Conservation (phyloP, 116 monocot genomes). For the Cymodocea nodosa region DNA sequence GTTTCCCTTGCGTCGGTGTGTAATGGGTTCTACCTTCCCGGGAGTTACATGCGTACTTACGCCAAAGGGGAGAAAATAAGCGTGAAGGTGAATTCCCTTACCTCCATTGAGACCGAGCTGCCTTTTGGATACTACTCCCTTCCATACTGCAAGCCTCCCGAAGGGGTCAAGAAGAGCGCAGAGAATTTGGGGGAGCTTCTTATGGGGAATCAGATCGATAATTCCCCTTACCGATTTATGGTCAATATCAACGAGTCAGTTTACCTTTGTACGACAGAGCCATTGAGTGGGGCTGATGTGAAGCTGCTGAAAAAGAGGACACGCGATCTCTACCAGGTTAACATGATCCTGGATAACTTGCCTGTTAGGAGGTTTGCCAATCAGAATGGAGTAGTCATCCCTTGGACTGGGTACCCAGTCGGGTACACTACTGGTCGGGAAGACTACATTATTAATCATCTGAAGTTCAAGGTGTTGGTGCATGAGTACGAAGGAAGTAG, state of each 20-base stretch:
- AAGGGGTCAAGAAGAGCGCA: slow-evolving; percentile 57
- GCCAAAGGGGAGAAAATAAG: slow-evolving; percentile 13
- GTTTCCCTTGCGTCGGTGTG: slow-evolving; percentile 1
- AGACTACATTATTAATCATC: slow-evolving; percentile 58
- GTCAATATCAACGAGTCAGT: slow-evolving; percentile 42
- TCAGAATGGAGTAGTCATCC: slow-evolving; percentile 53
- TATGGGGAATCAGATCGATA: slow-evolving; percentile 70
- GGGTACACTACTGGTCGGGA: slow-evolving; percentile 36
- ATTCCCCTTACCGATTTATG: slow-evolving; percentile 47
- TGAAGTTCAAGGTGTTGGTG: slow-evolving; percentile 73
- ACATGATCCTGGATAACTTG: slow-evolving; percentile 87
- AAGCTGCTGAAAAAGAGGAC: slow-evolving; percentile 79
- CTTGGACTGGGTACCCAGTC: slow-evolving; percentile 76
- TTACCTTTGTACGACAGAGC: slow-evolving; percentile 42
- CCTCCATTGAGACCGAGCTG: slow-evolving; percentile 62
- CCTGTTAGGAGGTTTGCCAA: slow-evolving; percentile 60
- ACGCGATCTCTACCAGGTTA: slow-evolving; percentile 79
- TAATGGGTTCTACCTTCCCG: slow-evolving; percentile 41
- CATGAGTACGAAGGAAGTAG: no score
- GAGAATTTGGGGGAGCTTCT: slow-evolving; percentile 70
- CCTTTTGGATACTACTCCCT: slow-evolving; percentile 62
- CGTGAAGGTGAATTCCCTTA: slow-evolving; percentile 60
- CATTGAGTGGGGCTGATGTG: slow-evolving; percentile 44
- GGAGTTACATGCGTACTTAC: slow-evolving; percentile 60
- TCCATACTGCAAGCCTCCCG: slow-evolving; percentile 45